Percentiles rank a stretch among this genome's conserved stretches.
phyloP scores from a whole-genome alignment of 129 eudicot species.

The Saposhnikovia divaricata region DNA sequence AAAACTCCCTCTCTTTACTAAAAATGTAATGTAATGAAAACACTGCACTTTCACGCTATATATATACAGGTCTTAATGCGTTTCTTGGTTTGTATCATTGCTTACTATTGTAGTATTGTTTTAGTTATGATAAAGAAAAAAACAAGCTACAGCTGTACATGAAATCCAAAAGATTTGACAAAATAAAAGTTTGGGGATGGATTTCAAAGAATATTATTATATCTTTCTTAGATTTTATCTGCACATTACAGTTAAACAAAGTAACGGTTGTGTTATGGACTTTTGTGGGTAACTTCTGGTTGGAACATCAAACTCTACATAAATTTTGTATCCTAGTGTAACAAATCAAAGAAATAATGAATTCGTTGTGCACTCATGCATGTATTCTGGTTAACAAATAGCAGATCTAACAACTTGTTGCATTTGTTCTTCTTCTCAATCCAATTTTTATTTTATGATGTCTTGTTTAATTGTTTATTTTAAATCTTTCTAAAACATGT shows the following conservation, averaged over 20 bases:
- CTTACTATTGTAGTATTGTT: neutral
- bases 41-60: neutral
- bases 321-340: too few species aligned
- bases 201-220: neutral
- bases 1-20: neutral
- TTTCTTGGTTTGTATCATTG: slow-evolving; percentile 3
- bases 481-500: too few species aligned
- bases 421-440: too few species aligned
- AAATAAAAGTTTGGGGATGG: neutral
- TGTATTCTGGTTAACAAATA: too few species aligned
- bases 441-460: too few species aligned
- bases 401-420: too few species aligned
- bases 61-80: neutral
- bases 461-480: too few species aligned
- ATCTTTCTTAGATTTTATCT: neutral
- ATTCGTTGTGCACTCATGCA: too few species aligned
- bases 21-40: neutral
- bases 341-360: too few species aligned
- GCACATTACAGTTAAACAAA: neutral
- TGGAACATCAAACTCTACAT: neutral
- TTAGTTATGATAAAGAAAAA: neutral
- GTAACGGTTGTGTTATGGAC: neutral
- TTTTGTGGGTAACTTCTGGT: neutral
- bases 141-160: neutral
- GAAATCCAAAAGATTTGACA: neutral